These are phyloP conservation scores for Epichloe scottii DNA, from an alignment of 2,329 filamentous ascomycete species.

Conservation along the genomic window DNA sequence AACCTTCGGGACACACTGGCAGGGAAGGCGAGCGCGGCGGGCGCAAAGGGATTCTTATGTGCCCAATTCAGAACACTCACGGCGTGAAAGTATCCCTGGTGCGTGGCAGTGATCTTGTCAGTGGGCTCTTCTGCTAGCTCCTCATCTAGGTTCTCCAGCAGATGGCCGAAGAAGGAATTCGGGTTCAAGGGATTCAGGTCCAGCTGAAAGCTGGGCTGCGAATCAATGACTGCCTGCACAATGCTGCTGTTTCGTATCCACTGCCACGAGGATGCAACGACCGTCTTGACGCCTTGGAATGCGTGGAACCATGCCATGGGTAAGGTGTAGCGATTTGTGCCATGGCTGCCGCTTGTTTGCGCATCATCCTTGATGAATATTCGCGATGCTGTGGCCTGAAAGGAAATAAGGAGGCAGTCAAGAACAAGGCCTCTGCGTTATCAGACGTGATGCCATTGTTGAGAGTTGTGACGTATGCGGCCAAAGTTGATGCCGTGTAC, in stretches of 20 bases:
- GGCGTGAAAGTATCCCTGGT: constrained; percentile 48
- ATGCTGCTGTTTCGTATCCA: constrained; percentile 46
- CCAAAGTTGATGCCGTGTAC: constrained; percentile 51
- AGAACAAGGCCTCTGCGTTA: constrained; percentile 51
- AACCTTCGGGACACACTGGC: constrained; percentile 50
- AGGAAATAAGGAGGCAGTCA: constrained; percentile 53
- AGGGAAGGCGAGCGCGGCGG: constrained; percentile 49
- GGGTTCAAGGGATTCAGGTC: constrained; percentile 39
- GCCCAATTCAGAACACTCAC: constrained; percentile 57
- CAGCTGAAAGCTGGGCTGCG: constrained; percentile 48
- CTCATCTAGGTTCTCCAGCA: constrained; percentile 45
- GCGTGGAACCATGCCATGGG: constrained; percentile 54
- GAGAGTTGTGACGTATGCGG: constrained; percentile 45
- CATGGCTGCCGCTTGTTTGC: constrained; percentile 20
- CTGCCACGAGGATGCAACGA: constrained; percentile 51
- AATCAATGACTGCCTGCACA: constrained; percentile 49
- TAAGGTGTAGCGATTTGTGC: constrained; percentile 37
- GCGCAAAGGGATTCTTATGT: constrained; percentile 45
- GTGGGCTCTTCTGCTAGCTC: constrained; percentile 31
- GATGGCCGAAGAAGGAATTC: constrained; percentile 46
- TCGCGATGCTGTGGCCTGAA: constrained; percentile 52
- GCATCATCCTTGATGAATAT: constrained; percentile 47
- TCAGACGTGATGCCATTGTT: constrained; percentile 42
- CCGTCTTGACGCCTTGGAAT: constrained; percentile 54
- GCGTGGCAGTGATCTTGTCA: constrained; percentile 18